phyloP scores from a whole-genome alignment of 2,329 filamentous ascomycete species.

The Thielaviopsis populi region DNA sequence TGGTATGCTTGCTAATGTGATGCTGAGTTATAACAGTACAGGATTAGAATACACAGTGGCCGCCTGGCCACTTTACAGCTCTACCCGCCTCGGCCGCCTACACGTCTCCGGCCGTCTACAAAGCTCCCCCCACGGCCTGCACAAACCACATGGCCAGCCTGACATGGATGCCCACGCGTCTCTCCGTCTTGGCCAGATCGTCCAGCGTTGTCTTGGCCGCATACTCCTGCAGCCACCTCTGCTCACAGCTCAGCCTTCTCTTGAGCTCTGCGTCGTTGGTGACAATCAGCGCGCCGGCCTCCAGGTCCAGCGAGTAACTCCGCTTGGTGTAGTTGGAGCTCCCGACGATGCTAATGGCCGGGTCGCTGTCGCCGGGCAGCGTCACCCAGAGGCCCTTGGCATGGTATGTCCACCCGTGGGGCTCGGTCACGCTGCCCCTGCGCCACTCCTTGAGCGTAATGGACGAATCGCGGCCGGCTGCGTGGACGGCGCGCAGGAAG shows the following conservation, averaged over 20 bases:
- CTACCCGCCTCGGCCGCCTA: background rate
- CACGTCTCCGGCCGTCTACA: conserved; percentile 33
- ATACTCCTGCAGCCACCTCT: conserved; percentile 63
- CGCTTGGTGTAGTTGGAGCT: conserved; percentile 93
- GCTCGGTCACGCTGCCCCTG: conserved; percentile 61
- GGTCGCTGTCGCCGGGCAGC: conserved; percentile 47
- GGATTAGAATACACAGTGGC: background rate
- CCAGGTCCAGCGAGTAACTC: conserved; percentile 82
- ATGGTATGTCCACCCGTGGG: conserved; percentile 91
- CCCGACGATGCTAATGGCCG: conserved; percentile 69
- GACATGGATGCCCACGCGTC: conserved; percentile 74
- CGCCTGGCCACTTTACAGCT: no score
- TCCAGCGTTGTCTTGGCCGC: conserved; percentile 53
- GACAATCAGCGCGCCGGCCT: conserved; percentile 74
- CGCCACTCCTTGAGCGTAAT: conserved; percentile 81
- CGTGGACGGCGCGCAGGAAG: conserved; percentile 51
- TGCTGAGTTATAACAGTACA: conserved; percentile 2
- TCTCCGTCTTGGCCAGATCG: conserved; percentile 67
- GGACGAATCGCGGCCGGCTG: conserved; percentile 33
- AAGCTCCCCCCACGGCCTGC: conserved; percentile 66
- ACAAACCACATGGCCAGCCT: conserved; percentile 91
- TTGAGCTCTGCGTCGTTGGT: conserved; percentile 63
- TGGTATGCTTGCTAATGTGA: background rate
- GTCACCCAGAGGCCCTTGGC: conserved; percentile 92
- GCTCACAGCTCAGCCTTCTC: conserved; percentile 59